Conservation (phyloP, 179 eudicot species). For the Pouteria campechiana region DNA sequence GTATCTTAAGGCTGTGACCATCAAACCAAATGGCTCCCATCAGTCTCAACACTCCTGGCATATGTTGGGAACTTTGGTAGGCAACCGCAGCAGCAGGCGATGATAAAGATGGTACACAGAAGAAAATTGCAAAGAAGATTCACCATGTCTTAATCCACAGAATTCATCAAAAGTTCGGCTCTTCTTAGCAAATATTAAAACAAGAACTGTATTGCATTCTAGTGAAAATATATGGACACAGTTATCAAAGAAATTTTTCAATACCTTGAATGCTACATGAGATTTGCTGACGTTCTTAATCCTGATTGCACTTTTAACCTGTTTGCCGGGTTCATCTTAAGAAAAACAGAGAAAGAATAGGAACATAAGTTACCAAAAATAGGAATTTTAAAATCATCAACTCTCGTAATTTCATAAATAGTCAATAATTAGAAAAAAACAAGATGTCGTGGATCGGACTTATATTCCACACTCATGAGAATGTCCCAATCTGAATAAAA, state of each 20-base stretch:
- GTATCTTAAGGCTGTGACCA: too few relatives aligned
- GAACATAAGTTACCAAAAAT: not conserved
- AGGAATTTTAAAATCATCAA: not conserved
- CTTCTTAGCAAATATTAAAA: not conserved
- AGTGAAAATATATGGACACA: not conserved
- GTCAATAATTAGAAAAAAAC: not conserved
- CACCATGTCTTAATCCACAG: too few relatives aligned
- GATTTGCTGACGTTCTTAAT: slow-evolving; percentile 71
- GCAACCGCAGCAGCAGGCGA: too few relatives aligned
- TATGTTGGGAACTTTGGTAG: too few relatives aligned
- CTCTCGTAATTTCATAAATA: not conserved
- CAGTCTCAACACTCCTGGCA: too few relatives aligned
- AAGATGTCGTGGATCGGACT: not conserved
- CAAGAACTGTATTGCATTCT: not conserved
- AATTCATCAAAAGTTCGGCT: too few relatives aligned
- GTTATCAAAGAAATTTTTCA: not conserved
- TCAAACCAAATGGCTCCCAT: too few relatives aligned
- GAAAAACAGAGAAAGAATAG: slow-evolving; percentile 4
- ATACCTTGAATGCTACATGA: slow-evolving; percentile 82
- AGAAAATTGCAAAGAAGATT: too few relatives aligned
- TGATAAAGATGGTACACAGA: too few relatives aligned
- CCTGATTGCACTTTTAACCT: slow-evolving; percentile 75
- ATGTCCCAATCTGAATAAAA: too few relatives aligned
- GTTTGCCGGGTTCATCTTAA: slow-evolving; percentile 85
- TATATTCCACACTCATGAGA: too few relatives aligned